Percentiles rank a stretch among this genome's conserved stretches.
Conservation (phyloP, 2,329 filamentous ascomycete species). For the Xylaria sp. region DNA sequence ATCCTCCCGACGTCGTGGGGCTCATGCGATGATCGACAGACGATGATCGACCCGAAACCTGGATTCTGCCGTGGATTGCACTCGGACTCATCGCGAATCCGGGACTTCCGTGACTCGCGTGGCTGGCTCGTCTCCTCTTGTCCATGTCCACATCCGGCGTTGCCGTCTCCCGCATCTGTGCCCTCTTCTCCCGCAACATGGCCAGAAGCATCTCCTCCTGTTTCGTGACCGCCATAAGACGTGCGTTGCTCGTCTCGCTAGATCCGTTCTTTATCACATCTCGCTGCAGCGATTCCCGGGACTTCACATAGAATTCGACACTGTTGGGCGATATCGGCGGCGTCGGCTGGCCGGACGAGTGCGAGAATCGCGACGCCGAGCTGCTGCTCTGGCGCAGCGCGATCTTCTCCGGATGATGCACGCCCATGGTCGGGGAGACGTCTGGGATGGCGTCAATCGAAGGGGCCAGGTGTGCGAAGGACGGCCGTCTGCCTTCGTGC, state of each 20-base stretch:
- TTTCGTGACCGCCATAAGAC: slow-evolving; percentile 53
- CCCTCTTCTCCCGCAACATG: slow-evolving; percentile 52
- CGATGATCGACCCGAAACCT: not conserved
- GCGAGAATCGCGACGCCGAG: slow-evolving; percentile 26
- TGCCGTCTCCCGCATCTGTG: slow-evolving; percentile 47
- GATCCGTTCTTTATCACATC: slow-evolving; percentile 22
- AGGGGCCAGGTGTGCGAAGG: slow-evolving; percentile 33
- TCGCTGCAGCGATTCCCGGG: slow-evolving; percentile 32
- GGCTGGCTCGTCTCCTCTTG: slow-evolving; percentile 15
- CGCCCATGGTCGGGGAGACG: slow-evolving; percentile 16
- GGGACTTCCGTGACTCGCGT: slow-evolving; percentile 7
- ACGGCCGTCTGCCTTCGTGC: slow-evolving; percentile 39
- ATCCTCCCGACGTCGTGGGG: not conserved
- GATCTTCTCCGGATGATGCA: slow-evolving; percentile 16
- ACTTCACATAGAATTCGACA: slow-evolving; percentile 44
- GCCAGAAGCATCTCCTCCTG: slow-evolving; percentile 56
- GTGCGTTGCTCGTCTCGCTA: slow-evolving; percentile 33
- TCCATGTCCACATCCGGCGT: slow-evolving; percentile 40
- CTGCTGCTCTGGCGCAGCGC: slow-evolving; percentile 16
- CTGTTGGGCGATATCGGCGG: slow-evolving; percentile 49
- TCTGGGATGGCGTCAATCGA: slow-evolving; percentile 26
- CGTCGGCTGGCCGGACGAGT: slow-evolving; percentile 40
- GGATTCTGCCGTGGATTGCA: not conserved
- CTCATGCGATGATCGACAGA: not conserved
- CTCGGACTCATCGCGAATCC: slow-evolving; percentile 4